Evolutionary conservation across 169 alveolate species (phyloP), one percentile per base, ranked within the genome.

Genomic region (Eimeria praecox): DNA sequence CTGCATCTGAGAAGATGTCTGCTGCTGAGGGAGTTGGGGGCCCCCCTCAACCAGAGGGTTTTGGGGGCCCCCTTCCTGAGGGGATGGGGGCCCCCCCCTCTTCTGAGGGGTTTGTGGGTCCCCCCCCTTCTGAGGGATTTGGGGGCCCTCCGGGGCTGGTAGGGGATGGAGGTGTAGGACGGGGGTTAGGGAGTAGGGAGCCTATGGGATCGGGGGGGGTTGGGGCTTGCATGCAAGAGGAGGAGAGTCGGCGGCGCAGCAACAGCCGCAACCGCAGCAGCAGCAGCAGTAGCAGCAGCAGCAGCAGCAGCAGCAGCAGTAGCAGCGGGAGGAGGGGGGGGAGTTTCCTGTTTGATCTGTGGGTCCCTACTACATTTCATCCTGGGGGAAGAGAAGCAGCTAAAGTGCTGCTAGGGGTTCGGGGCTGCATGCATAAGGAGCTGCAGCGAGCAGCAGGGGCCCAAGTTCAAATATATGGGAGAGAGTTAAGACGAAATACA

Each of bases 331-430:
- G 56, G 30, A 8, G 91, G 16, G 30, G 66, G 9, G 91, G 91
- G 46, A 27, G 54, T 3, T 82, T 82, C 24, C n/a, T 71, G 64
- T 92, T 92, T 86, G 95, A 92, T n/a, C 66, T 92, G 20, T 92
- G 95, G 95, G 95, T 92, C 30, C 95, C 95, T 12, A 92, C 95
- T 18, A 92, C 95, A 27, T 92, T 92, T 73, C 95, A 92, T 42
- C 95, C 95, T 1, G 35, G 59, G 56, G 87, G 90, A 3, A 30
- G 52, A 35, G 92, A 92, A 40, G 82, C 91, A 49, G 92, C 83
- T 20, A 62, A 86, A 64, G 85, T 62, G 24, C 86, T 92, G 46
- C 92, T 92, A 35, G 95, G 95, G 24, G 91, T 71, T n/a, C 82
- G 87, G 52, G 95, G 95, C 33, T 16, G 86, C 38, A 92, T 90